phyloP scores from a whole-genome alignment of 2,329 filamentous ascomycete species.

The Epichloe coenophiala region DNA sequence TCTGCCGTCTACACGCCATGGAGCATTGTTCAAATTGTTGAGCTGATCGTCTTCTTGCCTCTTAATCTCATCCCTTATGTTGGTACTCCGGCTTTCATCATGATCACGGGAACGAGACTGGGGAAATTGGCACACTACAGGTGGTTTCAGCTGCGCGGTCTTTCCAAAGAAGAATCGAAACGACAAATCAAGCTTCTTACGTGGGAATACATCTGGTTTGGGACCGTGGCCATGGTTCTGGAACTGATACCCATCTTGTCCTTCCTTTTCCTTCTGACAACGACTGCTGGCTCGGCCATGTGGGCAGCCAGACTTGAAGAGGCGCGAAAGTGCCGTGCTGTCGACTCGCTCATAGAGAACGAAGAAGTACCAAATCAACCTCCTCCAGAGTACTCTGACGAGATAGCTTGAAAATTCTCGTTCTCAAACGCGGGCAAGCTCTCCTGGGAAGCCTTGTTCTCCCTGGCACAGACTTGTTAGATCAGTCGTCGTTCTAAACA shows the following conservation, averaged over 20 bases:
- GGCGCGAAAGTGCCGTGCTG: constrained; percentile 19
- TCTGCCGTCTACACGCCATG: constrained; percentile 75
- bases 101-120: constrained; percentile 75
- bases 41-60: constrained; percentile 66
- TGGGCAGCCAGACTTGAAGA: constrained; percentile 75
- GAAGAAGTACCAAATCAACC: constrained; percentile 9
- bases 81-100: constrained; percentile 72
- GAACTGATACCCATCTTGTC: constrained; percentile 82
- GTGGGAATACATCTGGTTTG: constrained; percentile 90
- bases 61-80: constrained; percentile 79
- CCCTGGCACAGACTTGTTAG: background rate
- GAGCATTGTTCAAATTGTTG: constrained; percentile 78
- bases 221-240: constrained; percentile 67
- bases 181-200: constrained; percentile 51
- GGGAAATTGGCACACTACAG: constrained; percentile 85
- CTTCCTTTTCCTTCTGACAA: constrained; percentile 90
- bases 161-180: constrained; percentile 62
- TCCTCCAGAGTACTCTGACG: constrained; percentile 18
- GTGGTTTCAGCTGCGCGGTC: constrained; percentile 69
- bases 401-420: constrained; percentile 4
- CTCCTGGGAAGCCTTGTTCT: background rate
- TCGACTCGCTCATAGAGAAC: constrained; percentile 6
- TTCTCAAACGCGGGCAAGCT: background rate
- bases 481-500: background rate
- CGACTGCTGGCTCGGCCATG: constrained; percentile 68